These are phyloP conservation scores for Flaveria robusta DNA, from an alignment of 129 eudicot genomes.

Conservation along the genomic window DNA sequence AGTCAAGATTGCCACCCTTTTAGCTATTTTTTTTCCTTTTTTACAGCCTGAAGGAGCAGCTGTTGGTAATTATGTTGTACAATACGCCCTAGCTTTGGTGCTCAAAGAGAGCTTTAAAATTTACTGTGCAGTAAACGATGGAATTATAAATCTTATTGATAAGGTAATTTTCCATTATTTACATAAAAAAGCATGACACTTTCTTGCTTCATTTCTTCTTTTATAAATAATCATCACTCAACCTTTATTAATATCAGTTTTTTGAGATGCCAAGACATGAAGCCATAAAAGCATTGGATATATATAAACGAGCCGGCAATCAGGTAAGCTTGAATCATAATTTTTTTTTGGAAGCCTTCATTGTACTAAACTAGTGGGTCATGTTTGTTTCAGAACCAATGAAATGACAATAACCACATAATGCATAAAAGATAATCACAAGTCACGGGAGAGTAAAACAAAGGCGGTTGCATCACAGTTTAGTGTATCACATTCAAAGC, in stretches of 20 bases:
- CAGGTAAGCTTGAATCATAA: conserved; percentile 54
- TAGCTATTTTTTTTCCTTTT: not conserved
- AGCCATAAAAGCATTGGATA: conserved; percentile 90
- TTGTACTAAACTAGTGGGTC: not conserved
- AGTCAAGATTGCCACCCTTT: not conserved
- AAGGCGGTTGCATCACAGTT: no score
- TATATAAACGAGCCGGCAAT: conserved; percentile 92
- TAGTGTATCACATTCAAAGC: no score
- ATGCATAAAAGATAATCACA: no score
- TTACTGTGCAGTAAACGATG: conserved; percentile 90
- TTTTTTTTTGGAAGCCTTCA: conserved; percentile 6
- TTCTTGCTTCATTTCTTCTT: not conserved
- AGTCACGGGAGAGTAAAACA: no score
- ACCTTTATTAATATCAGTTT: conserved; percentile 53
- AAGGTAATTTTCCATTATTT: conserved; percentile 55
- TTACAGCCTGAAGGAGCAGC: conserved; percentile 96
- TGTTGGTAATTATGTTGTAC: conserved; percentile 74
- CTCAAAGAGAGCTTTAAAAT: conserved; percentile 97
- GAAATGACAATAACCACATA: no score
- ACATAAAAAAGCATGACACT: not conserved
- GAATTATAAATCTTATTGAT: conserved; percentile 90
- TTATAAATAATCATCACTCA: conserved; percentile 13
- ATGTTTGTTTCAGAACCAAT: no score
- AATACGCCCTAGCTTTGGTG: conserved; percentile 93
- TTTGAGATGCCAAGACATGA: conserved; percentile 99